Percentiles rank a stretch among this genome's conserved stretches.
phyloP scores from a whole-genome alignment of 306 rosid species.

The Abrus precatorius region DNA sequence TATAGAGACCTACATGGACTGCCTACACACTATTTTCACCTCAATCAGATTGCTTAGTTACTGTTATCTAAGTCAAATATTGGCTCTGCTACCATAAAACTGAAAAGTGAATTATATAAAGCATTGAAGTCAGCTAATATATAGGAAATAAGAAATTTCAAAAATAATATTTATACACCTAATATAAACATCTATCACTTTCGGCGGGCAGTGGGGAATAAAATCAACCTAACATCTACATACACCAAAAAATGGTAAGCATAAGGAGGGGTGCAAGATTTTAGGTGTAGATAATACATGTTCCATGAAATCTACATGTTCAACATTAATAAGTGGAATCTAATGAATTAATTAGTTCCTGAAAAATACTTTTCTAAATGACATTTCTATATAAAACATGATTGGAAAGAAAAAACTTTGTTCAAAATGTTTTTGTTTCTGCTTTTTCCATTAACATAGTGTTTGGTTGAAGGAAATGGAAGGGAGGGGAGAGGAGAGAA shows the following conservation, averaged over 20 bases:
- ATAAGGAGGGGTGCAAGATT: neutral
- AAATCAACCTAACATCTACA: neutral
- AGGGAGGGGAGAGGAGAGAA: neutral
- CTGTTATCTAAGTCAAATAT: slow-evolving; percentile 7
- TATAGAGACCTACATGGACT: neutral
- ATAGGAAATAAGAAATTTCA: slow-evolving; percentile 14
- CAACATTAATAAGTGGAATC: neutral
- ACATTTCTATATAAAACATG: neutral
- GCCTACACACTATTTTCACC: neutral
- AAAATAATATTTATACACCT: neutral
- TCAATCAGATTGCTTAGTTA: neutral
- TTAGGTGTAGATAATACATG: neutral
- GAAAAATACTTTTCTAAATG: neutral
- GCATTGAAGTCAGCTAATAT: slow-evolving; percentile 1
- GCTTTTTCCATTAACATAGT: neutral
- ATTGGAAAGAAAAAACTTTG: slow-evolving; percentile 5
- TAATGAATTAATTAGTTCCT: neutral
- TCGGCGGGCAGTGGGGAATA: neutral
- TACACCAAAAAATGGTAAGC: neutral
- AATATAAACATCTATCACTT: neutral
- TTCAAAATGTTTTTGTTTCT: slow-evolving; percentile 17
- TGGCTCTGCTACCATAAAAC: slow-evolving; percentile 24
- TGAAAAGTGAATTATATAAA: slow-evolving; percentile 6
- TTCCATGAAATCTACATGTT: slow-evolving; percentile 1
- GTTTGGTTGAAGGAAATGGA: neutral